Conservation (phyloP, 2,329 filamentous ascomycete species). For the Ramichloridium luteum region DNA sequence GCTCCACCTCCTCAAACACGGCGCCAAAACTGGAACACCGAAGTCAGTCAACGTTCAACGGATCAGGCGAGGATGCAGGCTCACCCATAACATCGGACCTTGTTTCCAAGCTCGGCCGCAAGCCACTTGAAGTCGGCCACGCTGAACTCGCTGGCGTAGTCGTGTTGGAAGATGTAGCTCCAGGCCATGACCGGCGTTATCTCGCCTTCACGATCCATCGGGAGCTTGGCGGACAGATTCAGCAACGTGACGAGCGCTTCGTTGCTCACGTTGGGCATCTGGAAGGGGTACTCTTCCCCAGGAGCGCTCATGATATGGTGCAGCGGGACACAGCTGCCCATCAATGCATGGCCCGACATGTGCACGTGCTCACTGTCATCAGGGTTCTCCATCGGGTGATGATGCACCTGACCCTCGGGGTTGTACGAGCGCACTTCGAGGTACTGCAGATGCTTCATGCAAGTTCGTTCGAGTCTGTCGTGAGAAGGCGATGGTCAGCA, state of each 20-base stretch:
- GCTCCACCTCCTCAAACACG: too few species aligned
- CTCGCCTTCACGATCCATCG: constrained; percentile 61
- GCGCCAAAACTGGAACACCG: too few species aligned
- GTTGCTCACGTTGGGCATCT: constrained; percentile 69
- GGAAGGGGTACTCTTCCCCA: constrained; percentile 47
- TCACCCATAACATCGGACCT: too few species aligned
- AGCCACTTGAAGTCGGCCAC: too few species aligned
- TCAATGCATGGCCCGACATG: constrained; percentile 66
- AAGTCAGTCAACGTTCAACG: too few species aligned
- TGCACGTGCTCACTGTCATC: constrained; percentile 51
- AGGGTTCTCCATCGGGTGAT: constrained; percentile 29
- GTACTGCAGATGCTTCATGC: constrained; percentile 81
- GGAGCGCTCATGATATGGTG: constrained; percentile 45
- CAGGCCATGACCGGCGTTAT: constrained; percentile 95
- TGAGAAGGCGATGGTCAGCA: constrained; percentile 17
- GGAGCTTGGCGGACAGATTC: constrained; percentile 68
- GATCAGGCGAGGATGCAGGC: too few species aligned
- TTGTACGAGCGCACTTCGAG: constrained; percentile 50
- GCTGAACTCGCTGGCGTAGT: too few species aligned
- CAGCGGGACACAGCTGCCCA: constrained; percentile 79
- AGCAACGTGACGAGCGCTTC: constrained; percentile 69
- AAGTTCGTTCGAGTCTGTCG: constrained; percentile 72
- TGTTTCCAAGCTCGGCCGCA: too few species aligned
- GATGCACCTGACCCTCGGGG: constrained; percentile 25
- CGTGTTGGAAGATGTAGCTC: constrained; percentile 64